These are phyloP conservation scores for Isochrysis galbana DNA, from an alignment of 78 protist genomes.

Conservation along the genomic window DNA sequence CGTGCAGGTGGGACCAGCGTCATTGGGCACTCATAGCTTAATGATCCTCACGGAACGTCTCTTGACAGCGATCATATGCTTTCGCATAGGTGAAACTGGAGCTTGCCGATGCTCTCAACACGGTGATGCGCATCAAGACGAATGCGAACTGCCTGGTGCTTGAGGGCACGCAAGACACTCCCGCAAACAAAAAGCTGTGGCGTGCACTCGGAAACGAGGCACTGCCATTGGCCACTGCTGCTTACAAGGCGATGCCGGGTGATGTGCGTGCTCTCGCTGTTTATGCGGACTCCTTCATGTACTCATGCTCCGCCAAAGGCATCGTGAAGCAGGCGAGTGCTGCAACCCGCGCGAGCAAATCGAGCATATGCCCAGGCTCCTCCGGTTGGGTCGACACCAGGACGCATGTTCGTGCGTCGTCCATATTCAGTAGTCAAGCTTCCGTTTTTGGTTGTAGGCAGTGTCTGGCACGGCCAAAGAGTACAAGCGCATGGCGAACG, in stretches of 20 bases:
- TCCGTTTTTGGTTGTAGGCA: too few species aligned
- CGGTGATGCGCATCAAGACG: conserved; percentile 20
- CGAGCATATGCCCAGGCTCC: too few species aligned
- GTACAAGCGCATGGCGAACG: background rate
- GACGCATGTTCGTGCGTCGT: too few species aligned
- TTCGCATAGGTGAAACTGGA: background rate
- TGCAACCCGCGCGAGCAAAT: too few species aligned
- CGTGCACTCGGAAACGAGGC: background rate
- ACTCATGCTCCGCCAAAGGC: background rate
- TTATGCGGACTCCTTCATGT: conserved; percentile 17
- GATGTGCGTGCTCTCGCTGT: background rate
- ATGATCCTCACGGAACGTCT: too few species aligned
- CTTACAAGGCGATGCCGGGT: background rate
- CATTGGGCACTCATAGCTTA: too few species aligned
- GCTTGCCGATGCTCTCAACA: conserved; percentile 17
- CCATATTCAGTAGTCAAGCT: background rate
- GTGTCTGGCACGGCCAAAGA: background rate
- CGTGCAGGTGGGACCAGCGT: too few species aligned
- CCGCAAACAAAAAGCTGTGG: background rate
- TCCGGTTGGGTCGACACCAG: too few species aligned
- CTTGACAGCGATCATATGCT: too few species aligned
- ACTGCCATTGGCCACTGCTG: background rate
- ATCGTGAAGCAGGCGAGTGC: conserved; percentile 14
- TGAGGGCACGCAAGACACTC: background rate
- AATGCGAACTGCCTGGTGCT: background rate